Evolutionary conservation across 2,329 filamentous ascomycete species (phyloP).

Genomic region (Cladophialophora psammophila): DNA sequence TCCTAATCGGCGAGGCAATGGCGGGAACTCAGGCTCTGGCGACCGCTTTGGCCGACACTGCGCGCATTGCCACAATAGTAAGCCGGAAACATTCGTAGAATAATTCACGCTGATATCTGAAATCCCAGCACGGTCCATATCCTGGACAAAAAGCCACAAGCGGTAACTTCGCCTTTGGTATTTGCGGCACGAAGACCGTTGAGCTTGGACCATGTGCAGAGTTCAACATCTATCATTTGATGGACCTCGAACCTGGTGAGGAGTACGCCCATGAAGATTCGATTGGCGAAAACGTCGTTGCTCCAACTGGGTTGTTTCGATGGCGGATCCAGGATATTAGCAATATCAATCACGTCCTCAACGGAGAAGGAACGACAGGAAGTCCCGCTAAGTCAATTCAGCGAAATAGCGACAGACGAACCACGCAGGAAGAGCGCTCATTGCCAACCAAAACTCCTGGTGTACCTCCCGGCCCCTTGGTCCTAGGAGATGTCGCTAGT

Average conservation of each 20-base stretch:
- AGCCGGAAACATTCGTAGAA: too few species aligned
- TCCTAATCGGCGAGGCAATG: conserved; percentile 57
- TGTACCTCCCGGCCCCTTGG: background rate
- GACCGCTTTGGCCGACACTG: conserved; percentile 53
- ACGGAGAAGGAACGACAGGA: too few species aligned
- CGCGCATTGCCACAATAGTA: conserved; percentile 45
- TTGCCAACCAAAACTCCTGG: too few species aligned
- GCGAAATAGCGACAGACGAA: too few species aligned
- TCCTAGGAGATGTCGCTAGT: conserved; percentile 8
- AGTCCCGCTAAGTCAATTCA: too few species aligned
- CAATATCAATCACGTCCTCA: too few species aligned
- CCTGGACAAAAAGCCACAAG: conserved; percentile 59
- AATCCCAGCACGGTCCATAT: conserved; percentile 56
- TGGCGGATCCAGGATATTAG: too few species aligned
- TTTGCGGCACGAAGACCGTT: conserved; percentile 45
- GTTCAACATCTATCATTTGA: conserved; percentile 60
- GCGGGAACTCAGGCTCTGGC: conserved; percentile 56
- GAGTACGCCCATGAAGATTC: background rate
- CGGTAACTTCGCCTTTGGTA: conserved; percentile 56
- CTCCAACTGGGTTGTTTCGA: too few species aligned
- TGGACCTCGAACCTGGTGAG: conserved; percentile 48
- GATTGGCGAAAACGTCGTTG: too few species aligned
- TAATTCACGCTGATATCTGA: too few species aligned
- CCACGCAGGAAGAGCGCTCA: too few species aligned
- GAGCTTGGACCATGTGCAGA: conserved; percentile 50